Evolutionary conservation across 2,329 filamentous ascomycete genomes (phyloP).

Genomic region (Scopulariopsis brevicaulis): DNA sequence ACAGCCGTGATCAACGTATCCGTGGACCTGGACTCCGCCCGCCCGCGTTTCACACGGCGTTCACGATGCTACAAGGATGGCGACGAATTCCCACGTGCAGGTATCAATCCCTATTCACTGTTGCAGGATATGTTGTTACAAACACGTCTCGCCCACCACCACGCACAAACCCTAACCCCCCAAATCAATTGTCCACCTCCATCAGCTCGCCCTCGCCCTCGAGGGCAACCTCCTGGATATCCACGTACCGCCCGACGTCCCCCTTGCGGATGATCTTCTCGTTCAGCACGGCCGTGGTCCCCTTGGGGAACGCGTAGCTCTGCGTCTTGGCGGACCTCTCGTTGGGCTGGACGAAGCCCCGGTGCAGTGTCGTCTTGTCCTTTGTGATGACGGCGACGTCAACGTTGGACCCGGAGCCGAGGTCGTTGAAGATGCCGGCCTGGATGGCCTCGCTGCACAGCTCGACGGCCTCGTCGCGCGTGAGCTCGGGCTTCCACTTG

Average conservation of each 20-base stretch:
- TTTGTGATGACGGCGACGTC: slow-evolving; percentile 92
- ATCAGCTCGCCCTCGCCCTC: slow-evolving; percentile 58
- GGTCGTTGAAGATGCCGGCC: slow-evolving; percentile 96
- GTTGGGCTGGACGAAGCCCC: slow-evolving; percentile 91
- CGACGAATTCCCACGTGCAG: neutral
- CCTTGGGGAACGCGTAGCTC: slow-evolving; percentile 81
- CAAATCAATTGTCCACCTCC: slow-evolving; percentile 52
- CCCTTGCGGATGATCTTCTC: slow-evolving; percentile 93
- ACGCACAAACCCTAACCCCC: neutral
- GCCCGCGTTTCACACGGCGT: too few species aligned
- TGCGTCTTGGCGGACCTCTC: slow-evolving; percentile 81
- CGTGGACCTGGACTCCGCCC: too few species aligned
- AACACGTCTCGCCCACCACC: slow-evolving; percentile 3
- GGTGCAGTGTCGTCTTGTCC: slow-evolving; percentile 87
- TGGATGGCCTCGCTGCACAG: slow-evolving; percentile 79
- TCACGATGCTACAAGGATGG: neutral
- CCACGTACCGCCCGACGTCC: slow-evolving; percentile 89
- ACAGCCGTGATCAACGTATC: too few species aligned
- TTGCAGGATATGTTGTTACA: slow-evolving; percentile 10
- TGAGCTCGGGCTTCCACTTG: slow-evolving; percentile 74
- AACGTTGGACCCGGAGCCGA: slow-evolving; percentile 94
- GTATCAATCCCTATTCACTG: slow-evolving; percentile 8
- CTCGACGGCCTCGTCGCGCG: slow-evolving; percentile 69
- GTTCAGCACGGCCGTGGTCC: slow-evolving; percentile 92
- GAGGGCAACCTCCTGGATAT: slow-evolving; percentile 71